Evolutionary conservation across 345 rosid species (phyloP).

Genomic region (Salix brachista): DNA sequence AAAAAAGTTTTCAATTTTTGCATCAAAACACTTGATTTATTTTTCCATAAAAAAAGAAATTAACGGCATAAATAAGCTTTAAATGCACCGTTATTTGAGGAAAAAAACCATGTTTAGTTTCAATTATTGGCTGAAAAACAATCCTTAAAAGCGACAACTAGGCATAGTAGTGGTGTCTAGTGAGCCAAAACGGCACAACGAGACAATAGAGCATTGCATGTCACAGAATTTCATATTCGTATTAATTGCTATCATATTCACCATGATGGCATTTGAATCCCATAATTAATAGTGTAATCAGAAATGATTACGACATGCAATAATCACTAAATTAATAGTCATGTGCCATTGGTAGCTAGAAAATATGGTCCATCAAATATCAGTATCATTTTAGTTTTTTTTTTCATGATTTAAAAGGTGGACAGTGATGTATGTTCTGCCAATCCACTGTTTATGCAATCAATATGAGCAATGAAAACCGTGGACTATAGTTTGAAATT

Average conservation of each 20-base stretch:
- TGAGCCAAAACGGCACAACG: conserved; percentile 17
- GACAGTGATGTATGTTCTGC: background rate
- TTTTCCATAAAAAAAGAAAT: no score
- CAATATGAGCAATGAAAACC: background rate
- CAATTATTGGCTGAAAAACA: background rate
- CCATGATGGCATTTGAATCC: background rate
- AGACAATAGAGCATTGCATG: conserved; percentile 4
- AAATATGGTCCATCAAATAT: no score
- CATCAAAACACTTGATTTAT: no score
- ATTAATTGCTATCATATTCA: conserved; percentile 2
- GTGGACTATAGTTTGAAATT: no score
- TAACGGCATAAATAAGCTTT: background rate
- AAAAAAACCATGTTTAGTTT: background rate
- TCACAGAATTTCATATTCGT: conserved; percentile 5
- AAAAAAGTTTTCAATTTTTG: no score
- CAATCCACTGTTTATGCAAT: background rate
- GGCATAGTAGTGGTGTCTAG: background rate
- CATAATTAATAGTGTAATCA: background rate
- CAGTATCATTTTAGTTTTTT: background rate
- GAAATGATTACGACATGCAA: conserved; percentile 10
- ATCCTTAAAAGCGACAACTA: background rate
- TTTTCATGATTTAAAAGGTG: background rate
- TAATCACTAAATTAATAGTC: background rate
- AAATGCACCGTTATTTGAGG: no score
- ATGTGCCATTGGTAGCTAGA: background rate